Conservation (phyloP, 2,329 filamentous ascomycete species). For the Emmonsia crescens region DNA sequence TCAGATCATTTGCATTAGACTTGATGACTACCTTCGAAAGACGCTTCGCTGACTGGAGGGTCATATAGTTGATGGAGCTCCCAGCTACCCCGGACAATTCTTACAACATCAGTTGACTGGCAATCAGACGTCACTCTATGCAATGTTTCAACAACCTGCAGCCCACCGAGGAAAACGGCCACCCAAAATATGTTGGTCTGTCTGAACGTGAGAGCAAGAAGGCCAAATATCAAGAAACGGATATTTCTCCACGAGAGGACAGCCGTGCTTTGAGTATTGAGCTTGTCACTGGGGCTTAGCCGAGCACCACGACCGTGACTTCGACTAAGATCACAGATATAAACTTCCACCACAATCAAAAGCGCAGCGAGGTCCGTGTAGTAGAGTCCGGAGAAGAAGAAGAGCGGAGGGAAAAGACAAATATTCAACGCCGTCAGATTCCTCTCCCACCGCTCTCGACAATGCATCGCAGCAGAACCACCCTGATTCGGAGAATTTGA, state of each 20-base stretch:
- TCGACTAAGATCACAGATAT: constrained; percentile 41
- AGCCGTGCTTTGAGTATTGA: background rate
- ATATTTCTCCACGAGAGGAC: constrained; percentile 18
- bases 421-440: constrained; percentile 56
- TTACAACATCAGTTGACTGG: constrained; percentile 21
- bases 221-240: constrained; percentile 46
- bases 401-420: constrained; percentile 74
- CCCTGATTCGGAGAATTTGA: background rate
- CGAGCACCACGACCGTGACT: constrained; percentile 10
- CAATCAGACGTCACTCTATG: constrained; percentile 20
- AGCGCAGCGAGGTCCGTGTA: constrained; percentile 89
- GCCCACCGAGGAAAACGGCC: constrained; percentile 39
- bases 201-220: constrained; percentile 62
- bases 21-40: constrained; percentile 34
- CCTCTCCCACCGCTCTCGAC: constrained; percentile 11
- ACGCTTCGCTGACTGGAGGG: constrained; percentile 38
- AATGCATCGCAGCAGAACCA: constrained; percentile 11
- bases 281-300: constrained; percentile 6
- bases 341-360: constrained; percentile 59
- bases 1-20: background rate
- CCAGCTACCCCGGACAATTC: constrained; percentile 20
- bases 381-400: constrained; percentile 92
- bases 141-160: constrained; percentile 31
- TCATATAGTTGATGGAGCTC: constrained; percentile 39
- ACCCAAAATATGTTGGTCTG: constrained; percentile 99